phyloP scores from a whole-genome alignment of 2,329 filamentous ascomycete species.

The Pseudogymnoascus sp. region DNA sequence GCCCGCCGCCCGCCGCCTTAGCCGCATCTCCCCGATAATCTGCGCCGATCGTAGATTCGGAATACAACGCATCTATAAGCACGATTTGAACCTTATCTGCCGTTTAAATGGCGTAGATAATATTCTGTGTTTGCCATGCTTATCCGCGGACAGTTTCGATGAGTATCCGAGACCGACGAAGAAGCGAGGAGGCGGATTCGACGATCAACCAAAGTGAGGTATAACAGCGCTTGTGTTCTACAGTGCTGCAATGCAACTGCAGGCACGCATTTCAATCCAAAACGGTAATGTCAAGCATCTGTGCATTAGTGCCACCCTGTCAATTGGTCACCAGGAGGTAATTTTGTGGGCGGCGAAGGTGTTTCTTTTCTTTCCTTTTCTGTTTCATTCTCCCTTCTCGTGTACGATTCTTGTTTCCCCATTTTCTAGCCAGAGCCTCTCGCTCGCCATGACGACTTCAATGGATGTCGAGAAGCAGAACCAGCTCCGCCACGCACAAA shows the following conservation, averaged over 20 bases:
- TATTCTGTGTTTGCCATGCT: not conserved
- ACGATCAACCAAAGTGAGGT: not conserved
- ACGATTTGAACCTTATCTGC: not conserved
- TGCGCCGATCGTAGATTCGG: too few species aligned
- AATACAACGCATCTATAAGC: too few species aligned
- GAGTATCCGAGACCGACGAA: not conserved
- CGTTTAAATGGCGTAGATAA: not conserved
- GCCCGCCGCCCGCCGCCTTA: too few species aligned
- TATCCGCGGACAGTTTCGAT: not conserved
- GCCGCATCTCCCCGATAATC: too few species aligned
- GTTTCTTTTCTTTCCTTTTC: not conserved
- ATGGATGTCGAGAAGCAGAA: conserved; percentile 9
- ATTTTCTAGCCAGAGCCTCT: not conserved
- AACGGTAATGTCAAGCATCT: not conserved
- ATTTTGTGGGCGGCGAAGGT: not conserved
- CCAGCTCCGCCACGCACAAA: not conserved
- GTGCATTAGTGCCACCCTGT: not conserved
- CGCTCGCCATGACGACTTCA: not conserved
- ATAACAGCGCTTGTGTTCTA: not conserved
- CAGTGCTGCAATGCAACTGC: not conserved
- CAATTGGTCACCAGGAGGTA: not conserved
- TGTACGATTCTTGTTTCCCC: not conserved
- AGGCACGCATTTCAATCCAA: not conserved
- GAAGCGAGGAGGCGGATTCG: not conserved
- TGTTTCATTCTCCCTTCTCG: not conserved